Base-by-base conservation (phyloP, 2,329 filamentous ascomycete species). In the Penicillium sp. region DNA sequence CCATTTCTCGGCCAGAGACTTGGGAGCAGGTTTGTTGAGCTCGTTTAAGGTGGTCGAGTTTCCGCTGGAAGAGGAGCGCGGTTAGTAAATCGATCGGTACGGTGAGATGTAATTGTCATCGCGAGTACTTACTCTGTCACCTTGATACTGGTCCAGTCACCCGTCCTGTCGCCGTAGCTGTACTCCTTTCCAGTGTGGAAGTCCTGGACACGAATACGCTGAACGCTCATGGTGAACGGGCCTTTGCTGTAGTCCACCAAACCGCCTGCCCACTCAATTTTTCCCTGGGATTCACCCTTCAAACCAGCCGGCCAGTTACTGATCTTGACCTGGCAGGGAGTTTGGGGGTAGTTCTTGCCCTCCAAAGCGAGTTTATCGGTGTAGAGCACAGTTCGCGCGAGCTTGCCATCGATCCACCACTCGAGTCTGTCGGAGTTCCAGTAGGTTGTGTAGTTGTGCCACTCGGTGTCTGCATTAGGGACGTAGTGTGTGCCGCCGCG, bases 401-500 rank as follows among this genome's bases (percentile, higher is more conserved):
- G 71, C 3, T 73, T 73, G 69, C 81, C 86, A 67, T 92, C 86
- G 61, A 91, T 81, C 69, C 79, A 82, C 89, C 89, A 92, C 65
- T 83, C 81, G 51, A 90, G 80, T 66, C 81, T 81, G 36, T 88
- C 82, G 61, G 82, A 77, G 43, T 84, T 88, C 89, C 89, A 92
- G 75, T 89, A 84, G 58, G 91, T 74, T 52, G 78, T 78, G 65
- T 81, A 81, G 60, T 79, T 81, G 67, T 80, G 78, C 66, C 77
- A 81, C 41, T 74, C 69, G 47, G 75, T 75, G 58, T 79, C 76
- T 60, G 89, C 93, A 70, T 85, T 78, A 63, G 79, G 64, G 70
- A 88, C 79, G 6, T 85, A 77, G 77, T 95, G 90, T 73, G 90
- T 90, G 52, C 89, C 87, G 62, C 91, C 94, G 57, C 93, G 89